Percentiles rank a stretch among this genome's conserved stretches.
These are phyloP conservation scores for Centella asiatica DNA, from an alignment of 129 eudicot species.

Conservation along the genomic window DNA sequence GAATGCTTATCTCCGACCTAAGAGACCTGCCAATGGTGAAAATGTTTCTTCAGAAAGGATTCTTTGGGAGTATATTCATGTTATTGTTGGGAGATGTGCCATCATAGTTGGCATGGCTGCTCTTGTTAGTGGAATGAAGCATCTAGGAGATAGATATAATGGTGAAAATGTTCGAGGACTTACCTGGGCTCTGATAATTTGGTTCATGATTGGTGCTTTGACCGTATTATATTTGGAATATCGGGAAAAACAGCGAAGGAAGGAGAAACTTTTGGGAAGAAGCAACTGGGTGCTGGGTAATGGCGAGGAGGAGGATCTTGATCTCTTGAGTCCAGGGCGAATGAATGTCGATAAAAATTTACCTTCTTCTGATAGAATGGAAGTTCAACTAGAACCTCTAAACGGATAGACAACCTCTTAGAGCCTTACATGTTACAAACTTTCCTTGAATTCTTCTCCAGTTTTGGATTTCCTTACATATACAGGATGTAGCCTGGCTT, in stretches of 20 bases:
- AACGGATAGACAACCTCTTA: constrained; percentile 33
- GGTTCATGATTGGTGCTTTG: constrained; percentile 51
- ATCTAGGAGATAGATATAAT: constrained; percentile 74
- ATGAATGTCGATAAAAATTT: constrained; percentile 33
- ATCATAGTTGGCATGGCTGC: constrained; percentile 58
- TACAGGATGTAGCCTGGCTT: background rate
- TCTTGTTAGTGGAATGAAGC: constrained; percentile 78
- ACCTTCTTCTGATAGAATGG: constrained; percentile 48
- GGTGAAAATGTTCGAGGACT: constrained; percentile 59
- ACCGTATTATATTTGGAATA: constrained; percentile 56
- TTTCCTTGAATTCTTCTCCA: constrained; percentile 7
- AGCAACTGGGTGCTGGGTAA: constrained; percentile 72
- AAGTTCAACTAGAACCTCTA: constrained; percentile 81
- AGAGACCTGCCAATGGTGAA: constrained; percentile 46
- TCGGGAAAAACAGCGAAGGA: constrained; percentile 30
- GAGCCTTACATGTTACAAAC: constrained; percentile 3
- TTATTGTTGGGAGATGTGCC: constrained; percentile 53
- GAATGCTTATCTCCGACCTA: constrained; percentile 81
- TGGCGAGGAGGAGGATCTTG: constrained; percentile 68
- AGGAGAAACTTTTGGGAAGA: constrained; percentile 31
- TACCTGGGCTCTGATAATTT: constrained; percentile 56
- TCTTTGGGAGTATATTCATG: constrained; percentile 79
- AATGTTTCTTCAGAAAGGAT: constrained; percentile 33
- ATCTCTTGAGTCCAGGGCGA: constrained; percentile 55
- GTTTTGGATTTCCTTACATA: constrained; percentile 12